A percentile compares a stretch with the other conserved stretches of the same genome.
Conservation (phyloP, 352 stramenopile genomes). For the Pythium aristosporum region DNA sequence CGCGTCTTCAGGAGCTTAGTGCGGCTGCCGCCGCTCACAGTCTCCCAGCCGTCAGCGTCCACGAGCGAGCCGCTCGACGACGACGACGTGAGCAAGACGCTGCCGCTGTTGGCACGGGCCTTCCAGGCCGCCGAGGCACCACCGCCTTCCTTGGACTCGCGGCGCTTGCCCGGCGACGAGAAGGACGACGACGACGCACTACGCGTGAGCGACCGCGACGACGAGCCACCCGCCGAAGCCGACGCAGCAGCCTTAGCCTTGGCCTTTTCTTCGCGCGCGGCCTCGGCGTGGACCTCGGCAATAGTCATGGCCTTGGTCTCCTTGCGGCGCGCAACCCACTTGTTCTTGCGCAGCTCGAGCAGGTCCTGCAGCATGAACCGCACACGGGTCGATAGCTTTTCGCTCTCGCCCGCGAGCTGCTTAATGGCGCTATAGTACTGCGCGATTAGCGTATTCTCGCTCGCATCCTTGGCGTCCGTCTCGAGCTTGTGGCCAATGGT, state of each 20-base stretch:
- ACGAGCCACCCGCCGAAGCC: constrained; percentile 27
- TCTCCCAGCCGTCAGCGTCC: constrained; percentile 76
- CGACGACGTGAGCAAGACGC: background rate
- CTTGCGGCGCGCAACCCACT: constrained; percentile 72
- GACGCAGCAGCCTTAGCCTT: constrained; percentile 49
- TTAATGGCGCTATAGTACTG: constrained; percentile 73
- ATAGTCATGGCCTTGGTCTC: constrained; percentile 87
- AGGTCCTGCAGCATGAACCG: constrained; percentile 86
- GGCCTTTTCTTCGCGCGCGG: constrained; percentile 63
- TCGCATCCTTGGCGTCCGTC: constrained; percentile 42
- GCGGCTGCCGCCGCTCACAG: constrained; percentile 39
- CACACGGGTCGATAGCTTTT: constrained; percentile 72
- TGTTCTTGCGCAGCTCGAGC: constrained; percentile 74
- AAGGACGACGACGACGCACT: constrained; percentile 57
- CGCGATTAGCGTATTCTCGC: constrained; percentile 55
- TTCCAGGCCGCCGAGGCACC: constrained; percentile 65
- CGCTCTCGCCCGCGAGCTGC: constrained; percentile 60
- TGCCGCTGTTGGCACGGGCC: constrained; percentile 34
- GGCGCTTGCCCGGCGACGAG: constrained; percentile 38
- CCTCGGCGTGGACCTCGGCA: constrained; percentile 74
- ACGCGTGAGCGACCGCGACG: constrained; percentile 44
- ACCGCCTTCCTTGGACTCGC: constrained; percentile 29
- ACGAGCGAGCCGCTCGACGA: constrained; percentile 11
- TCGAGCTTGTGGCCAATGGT: constrained; percentile 93
- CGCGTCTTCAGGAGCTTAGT: constrained; percentile 66